Percentiles rank a stretch among this genome's conserved stretches.
Evolutionary conservation across 345 rosid species (phyloP).

Genomic region (Luvunga scandens): DNA sequence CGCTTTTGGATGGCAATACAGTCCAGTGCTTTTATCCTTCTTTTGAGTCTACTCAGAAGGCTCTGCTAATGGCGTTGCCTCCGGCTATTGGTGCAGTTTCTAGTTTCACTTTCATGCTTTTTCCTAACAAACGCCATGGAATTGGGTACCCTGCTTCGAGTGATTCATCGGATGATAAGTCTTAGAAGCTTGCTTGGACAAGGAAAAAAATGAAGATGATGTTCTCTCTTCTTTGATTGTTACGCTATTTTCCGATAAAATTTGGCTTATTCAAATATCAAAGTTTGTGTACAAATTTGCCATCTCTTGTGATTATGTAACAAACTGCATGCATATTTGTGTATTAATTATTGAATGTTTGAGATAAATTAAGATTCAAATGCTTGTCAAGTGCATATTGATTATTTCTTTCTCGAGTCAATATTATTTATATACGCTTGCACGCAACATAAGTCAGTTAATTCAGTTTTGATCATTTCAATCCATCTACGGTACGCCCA

Average conservation of each 20-base stretch:
- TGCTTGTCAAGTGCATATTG: not conserved
- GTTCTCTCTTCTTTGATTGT: not conserved
- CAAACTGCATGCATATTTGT: not conserved
- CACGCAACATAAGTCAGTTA: too few species aligned
- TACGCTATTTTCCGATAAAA: slow-evolving; percentile 5
- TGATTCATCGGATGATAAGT: not conserved
- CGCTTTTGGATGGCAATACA: slow-evolving; percentile 57
- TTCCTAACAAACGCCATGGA: slow-evolving; percentile 78
- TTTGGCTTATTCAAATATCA: not conserved
- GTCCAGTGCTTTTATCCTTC: slow-evolving; percentile 66
- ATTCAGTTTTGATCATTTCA: not conserved
- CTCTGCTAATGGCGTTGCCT: slow-evolving; percentile 59
- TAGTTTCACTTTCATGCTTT: slow-evolving; percentile 47
- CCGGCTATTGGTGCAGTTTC: slow-evolving; percentile 56
- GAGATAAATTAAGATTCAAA: not conserved
- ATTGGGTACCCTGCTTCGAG: slow-evolving; percentile 56
- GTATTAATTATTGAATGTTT: not conserved
- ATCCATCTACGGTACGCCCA: not conserved
- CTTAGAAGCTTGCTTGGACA: not conserved
- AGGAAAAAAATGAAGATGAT: not conserved
- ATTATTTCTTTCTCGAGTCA: not conserved
- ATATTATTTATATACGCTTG: not conserved
- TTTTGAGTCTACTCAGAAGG: slow-evolving; percentile 47
- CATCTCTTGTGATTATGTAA: not conserved
- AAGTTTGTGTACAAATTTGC: not conserved